Conservation (phyloP, 371 early-diverging fungal genomes). For the Rhizopus sp. region DNA sequence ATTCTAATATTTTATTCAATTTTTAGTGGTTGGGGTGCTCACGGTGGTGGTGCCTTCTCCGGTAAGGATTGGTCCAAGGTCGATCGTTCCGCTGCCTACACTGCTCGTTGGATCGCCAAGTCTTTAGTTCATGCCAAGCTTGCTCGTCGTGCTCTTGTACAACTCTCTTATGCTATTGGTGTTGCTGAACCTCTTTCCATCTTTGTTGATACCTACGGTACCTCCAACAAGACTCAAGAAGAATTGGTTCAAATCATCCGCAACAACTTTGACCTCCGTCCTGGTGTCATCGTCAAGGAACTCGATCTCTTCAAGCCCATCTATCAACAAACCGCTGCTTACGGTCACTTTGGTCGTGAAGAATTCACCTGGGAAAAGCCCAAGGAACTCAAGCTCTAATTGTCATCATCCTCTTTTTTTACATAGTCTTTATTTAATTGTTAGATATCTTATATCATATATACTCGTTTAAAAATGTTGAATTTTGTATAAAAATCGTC, state of each 20-base stretch:
- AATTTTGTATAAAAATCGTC: not conserved
- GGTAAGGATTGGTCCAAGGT: slow-evolving; percentile 99
- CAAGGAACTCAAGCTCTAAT: slow-evolving; percentile 82
- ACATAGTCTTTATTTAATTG: slow-evolving; percentile 5
- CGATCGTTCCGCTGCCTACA: slow-evolving; percentile 99
- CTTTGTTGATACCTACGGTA: slow-evolving; percentile 98
- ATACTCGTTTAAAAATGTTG: not conserved
- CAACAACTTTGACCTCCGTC: slow-evolving; percentile 98
- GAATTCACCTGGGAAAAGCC: slow-evolving; percentile 98
- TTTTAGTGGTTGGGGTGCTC: slow-evolving; percentile 97
- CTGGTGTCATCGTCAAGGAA: slow-evolving; percentile 97
- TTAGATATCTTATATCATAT: slow-evolving; percentile 8
- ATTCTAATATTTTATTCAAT: slow-evolving; percentile 40
- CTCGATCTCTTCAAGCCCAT: slow-evolving; percentile 97
- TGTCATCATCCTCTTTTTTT: slow-evolving; percentile 8
- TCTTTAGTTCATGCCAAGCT: slow-evolving; percentile 93
- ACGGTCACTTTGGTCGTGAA: slow-evolving; percentile 99
- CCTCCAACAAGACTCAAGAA: slow-evolving; percentile 84
- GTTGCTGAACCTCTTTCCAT: slow-evolving; percentile 98
- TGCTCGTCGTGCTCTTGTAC: slow-evolving; percentile 94
- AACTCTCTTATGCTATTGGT: slow-evolving; percentile 99
- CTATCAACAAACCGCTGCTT: slow-evolving; percentile 96
- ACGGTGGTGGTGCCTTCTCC: slow-evolving; percentile 99
- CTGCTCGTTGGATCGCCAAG: slow-evolving; percentile 99
- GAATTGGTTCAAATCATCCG: slow-evolving; percentile 94